Evolutionary conservation across 129 eudicot genomes (phyloP), one percentile per base, ranked within the genome.

Genomic region (Pulicaria dysenterica): DNA sequence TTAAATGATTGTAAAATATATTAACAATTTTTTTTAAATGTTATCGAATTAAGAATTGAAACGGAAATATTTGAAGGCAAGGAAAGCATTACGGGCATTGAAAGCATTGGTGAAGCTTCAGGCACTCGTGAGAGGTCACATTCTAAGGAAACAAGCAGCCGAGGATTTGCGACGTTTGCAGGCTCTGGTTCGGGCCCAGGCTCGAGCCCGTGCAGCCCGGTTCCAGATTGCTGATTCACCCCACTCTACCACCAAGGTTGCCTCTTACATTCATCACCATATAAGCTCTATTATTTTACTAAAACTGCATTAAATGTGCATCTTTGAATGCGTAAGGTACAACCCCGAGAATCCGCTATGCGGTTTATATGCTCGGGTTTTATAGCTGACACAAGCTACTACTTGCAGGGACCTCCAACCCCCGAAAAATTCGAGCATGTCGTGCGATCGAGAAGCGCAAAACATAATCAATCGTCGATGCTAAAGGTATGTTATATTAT

Each of bases 51-150:
- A n/a, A 24, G 13, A 66, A 6, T 15, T 61, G 17, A 48, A 51
- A 49, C 64, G 51, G 24, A 14, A 36, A 34, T 56, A 13, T 39
- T 64, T 78, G 54, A 44, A 95, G 99, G 75, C 99, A 11, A 91
- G 97, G 73, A 90, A 84, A 75, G 99, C 99, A 47, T 71, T 95
- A 62, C 80, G 93, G 59, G 99, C 99, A 47, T 61, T 95, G 73
- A 95, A 84, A 80, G 95, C 85, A 13, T 64, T 95, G 73, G 99
- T 95, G 69, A 95, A 76, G 82, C 96, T 90, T 37, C 99, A 95
- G 45, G 99, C 99, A 19, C 82, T 88, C 0, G 96, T 90, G 47
- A 77, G 97, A 77, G 99, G 99, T 15, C 84, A 84, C 60, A 81
- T 95, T 66, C 40, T 69, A 76, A 86, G 99, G 81, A 90, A 79